These are phyloP conservation scores for Arachis hypogaea DNA, from an alignment of 306 rosid genomes.

Conservation along the genomic window DNA sequence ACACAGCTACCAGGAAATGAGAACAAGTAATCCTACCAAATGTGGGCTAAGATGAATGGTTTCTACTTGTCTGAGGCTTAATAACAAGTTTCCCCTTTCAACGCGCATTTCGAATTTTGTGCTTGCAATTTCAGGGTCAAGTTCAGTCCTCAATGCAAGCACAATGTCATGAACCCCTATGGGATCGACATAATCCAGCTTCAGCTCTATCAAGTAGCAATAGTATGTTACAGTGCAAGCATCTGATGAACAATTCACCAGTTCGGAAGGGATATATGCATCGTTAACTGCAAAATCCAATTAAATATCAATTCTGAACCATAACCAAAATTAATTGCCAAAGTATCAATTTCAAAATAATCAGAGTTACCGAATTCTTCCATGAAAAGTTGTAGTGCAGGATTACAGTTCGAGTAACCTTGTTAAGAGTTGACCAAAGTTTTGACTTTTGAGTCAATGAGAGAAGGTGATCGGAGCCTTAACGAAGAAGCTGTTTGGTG, in stretches of 20 bases:
- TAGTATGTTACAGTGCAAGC: slow-evolving; percentile 40
- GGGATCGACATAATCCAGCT: slow-evolving; percentile 43
- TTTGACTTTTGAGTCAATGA: too few relatives aligned
- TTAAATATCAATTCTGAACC: too few relatives aligned
- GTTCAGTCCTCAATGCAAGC: slow-evolving; percentile 54
- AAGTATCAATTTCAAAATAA: too few relatives aligned
- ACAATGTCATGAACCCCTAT: slow-evolving; percentile 49
- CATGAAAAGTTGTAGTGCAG: too few relatives aligned
- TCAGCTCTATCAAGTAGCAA: slow-evolving; percentile 67
- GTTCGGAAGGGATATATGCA: slow-evolving; percentile 59
- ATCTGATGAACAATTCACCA: slow-evolving; percentile 42
- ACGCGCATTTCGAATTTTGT: slow-evolving; percentile 45
- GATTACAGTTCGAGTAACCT: too few relatives aligned
- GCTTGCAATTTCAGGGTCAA: slow-evolving; percentile 48
- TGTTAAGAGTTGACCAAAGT: too few relatives aligned
- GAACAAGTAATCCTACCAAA: slow-evolving; percentile 41
- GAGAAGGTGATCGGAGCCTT: too few relatives aligned
- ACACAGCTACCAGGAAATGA: background rate
- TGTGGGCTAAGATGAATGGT: slow-evolving; percentile 41
- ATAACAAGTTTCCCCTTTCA: slow-evolving; percentile 48
- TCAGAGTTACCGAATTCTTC: too few relatives aligned
- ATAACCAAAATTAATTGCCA: too few relatives aligned
- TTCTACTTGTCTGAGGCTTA: slow-evolving; percentile 45
- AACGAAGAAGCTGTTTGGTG: too few relatives aligned
- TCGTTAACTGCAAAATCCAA: slow-evolving; percentile 42